Base-by-base conservation (phyloP, 352 stramenopile species). In the Globisporangium heterothallicum region DNA sequence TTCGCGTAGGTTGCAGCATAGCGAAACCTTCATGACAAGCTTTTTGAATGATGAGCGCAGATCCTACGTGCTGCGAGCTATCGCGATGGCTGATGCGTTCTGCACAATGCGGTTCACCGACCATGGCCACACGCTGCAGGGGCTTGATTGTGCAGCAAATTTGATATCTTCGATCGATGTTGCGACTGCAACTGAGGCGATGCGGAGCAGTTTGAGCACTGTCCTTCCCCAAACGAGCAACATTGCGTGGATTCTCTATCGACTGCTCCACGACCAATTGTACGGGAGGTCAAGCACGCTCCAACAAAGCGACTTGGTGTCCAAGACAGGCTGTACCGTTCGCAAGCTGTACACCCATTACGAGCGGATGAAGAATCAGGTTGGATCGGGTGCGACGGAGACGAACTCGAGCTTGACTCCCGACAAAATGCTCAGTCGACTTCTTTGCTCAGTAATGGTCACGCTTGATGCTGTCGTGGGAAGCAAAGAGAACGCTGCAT, bases 61-160 rank as follows among this genome's bases (percentile, higher is more conserved):
- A 29, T 42, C 42, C 29, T 34, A 58, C 9, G 0, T 57, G 30
- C 13, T 58, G 27, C 53, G 58, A 25, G 12, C 44, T 1, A 52
- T 64, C 6, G 58, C 53, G 22, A 35, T 46, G 16, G 53, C 53
- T 16, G 58, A 64, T 35, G 43, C 26, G n/a, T 57, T 42, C 21
- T 53, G 38, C 26, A 44, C 38, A 10, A 54, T 47, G 40, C 40
- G 13, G 7, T 14, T 21, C n/a, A 27, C 42, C 27, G 16, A 42
- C 7, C 29, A 34, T 14, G 9, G 19, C 8, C 12, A 48, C 4
- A 34, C 48, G 12, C 13, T 53, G 10, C 30, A 50, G 3, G 19
- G 58, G 3, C 53, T 64, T 14, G 29, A 50, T 40, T 18, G 34
- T 4, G 47, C 58, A 14, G 19, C 58, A 16, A 49, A 27, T 6